phyloP scores from a whole-genome alignment of 768 basidiomycete genomes.

The Kwoniella sp. region DNA sequence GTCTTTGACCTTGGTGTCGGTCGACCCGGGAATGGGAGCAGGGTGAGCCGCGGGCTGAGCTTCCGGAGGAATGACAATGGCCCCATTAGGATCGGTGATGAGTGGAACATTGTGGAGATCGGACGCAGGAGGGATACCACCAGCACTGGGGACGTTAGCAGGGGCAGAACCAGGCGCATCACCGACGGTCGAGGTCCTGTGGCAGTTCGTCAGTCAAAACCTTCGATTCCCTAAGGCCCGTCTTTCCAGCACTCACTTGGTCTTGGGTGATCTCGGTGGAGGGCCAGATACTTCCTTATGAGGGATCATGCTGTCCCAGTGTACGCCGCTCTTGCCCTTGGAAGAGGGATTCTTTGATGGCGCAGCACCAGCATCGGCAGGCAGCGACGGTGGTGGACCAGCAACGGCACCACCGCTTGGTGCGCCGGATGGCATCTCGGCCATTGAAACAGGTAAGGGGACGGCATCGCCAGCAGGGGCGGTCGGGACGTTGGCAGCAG shows the following conservation, averaged over 20 bases:
- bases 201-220: not conserved
- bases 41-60: not conserved
- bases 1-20: constrained; percentile 12
- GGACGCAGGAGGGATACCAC: constrained; percentile 7
- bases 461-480: not conserved
- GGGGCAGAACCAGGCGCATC: constrained; percentile 12
- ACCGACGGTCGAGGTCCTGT: constrained; percentile 1
- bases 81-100: not conserved
- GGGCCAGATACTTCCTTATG: constrained; percentile 27
- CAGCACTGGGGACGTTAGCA: constrained; percentile 8
- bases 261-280: constrained; percentile 14
- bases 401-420: not conserved
- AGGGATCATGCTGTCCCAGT: constrained; percentile 32
- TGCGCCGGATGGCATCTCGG: not conserved
- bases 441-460: constrained; percentile 2
- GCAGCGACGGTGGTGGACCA: not conserved
- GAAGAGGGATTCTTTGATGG: constrained; percentile 7
- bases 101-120: constrained; percentile 11
- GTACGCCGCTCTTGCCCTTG: constrained; percentile 31
- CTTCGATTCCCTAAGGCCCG: not conserved
- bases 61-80: constrained; percentile 3
- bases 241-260: constrained; percentile 7
- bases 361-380: constrained; percentile 8
- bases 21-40: constrained; percentile 2
- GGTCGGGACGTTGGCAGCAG: constrained; percentile 1